Conservation (phyloP, 371 early-diverging fungal genomes). For the Polyrhizophydium stewartii region DNA sequence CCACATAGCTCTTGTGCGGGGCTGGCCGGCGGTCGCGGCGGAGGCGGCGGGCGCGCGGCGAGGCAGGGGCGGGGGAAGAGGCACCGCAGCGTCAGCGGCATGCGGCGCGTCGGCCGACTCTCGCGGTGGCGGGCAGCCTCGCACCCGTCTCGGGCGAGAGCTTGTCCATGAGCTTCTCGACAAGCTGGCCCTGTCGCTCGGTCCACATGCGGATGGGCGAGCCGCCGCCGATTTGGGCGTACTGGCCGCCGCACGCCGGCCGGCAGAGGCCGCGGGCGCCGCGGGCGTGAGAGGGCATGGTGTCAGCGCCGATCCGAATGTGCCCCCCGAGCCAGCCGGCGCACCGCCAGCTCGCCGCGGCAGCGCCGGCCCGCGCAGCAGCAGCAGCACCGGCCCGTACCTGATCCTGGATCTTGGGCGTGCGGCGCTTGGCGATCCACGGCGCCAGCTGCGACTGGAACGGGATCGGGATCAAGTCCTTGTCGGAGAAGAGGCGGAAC, state of each 20-base stretch:
- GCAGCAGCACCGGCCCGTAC: no score
- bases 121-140: no score
- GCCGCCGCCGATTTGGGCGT: conserved; percentile 91
- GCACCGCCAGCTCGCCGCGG: no score
- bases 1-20: conserved; percentile 89
- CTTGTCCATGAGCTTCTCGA: conserved; percentile 73
- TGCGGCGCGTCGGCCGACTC: no score
- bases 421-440: conserved; percentile 77
- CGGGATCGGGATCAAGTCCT: conserved; percentile 89
- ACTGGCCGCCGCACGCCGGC: no score
- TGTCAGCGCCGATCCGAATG: neutral
- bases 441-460: conserved; percentile 71
- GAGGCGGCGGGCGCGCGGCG: no score
- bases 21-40: no score
- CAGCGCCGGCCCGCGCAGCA: no score
- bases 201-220: conserved; percentile 93
- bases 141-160: conserved; percentile 77
- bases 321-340: neutral
- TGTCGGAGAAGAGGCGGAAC: conserved; percentile 83
- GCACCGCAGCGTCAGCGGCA: no score
- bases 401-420: conserved; percentile 74
- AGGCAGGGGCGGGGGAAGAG: no score
- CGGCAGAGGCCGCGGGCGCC: no score
- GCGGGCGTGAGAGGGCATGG: no score
- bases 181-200: conserved; percentile 71